Percentiles rank a stretch among this genome's conserved stretches.
Evolutionary conservation across 129 eudicot species (phyloP).

Genomic region (Mikania micrantha): DNA sequence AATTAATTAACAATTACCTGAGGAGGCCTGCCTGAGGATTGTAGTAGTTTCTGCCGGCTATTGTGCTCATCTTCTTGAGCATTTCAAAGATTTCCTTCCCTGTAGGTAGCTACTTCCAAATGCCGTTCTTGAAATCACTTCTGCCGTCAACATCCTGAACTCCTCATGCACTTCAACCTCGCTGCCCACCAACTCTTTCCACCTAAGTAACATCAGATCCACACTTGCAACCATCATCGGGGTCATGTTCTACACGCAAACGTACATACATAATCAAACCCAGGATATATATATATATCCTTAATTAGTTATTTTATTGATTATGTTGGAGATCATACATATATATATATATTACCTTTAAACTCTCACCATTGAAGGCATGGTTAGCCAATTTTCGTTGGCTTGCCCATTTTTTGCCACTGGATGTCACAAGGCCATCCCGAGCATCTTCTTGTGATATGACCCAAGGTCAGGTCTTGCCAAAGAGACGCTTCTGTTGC

Average conservation of each 20-base stretch:
- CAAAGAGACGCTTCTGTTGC: constrained; percentile 20
- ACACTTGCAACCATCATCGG: constrained; percentile 32
- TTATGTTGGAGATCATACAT: no score
- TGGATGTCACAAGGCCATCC: constrained; percentile 40
- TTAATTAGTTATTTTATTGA: background rate
- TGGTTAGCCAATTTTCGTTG: constrained; percentile 45
- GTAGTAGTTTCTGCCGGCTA: constrained; percentile 27
- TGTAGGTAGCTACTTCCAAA: constrained; percentile 30
- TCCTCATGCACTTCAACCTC: constrained; percentile 32
- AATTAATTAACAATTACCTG: no score
- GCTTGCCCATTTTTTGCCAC: constrained; percentile 46
- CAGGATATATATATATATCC: no score
- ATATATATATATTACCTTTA: no score
- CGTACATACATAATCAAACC: no score
- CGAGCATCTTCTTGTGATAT: constrained; percentile 28
- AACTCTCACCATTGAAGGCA: constrained; percentile 41
- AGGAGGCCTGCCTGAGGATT: constrained; percentile 8
- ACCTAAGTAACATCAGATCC: constrained; percentile 28
- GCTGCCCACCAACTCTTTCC: constrained; percentile 18
- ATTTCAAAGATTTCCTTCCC: constrained; percentile 27
- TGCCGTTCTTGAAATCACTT: constrained; percentile 36
- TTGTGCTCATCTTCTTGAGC: constrained; percentile 24
- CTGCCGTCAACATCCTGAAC: constrained; percentile 29
- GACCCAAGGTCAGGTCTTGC: constrained; percentile 22
- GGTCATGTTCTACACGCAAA: constrained; percentile 21